These are phyloP conservation scores for Fusarium liriodendri DNA, from an alignment of 2,329 filamentous ascomycete species.

Conservation along the genomic window DNA sequence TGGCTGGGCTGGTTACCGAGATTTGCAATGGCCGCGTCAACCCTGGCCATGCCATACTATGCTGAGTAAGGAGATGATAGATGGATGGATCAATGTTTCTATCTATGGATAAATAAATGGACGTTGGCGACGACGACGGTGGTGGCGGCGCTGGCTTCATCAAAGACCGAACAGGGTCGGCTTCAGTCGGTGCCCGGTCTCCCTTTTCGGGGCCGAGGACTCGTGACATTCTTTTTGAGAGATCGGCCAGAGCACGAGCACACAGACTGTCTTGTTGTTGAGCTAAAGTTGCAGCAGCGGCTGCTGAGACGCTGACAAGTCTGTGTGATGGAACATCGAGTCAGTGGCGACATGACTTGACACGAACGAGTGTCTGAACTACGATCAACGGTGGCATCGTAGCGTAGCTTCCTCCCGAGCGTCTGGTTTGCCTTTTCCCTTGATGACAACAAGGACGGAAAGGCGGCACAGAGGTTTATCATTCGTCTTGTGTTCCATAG, in stretches of 20 bases:
- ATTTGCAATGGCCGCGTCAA: slow-evolving; percentile 35
- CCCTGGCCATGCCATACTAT: neutral
- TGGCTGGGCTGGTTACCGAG: slow-evolving; percentile 35
- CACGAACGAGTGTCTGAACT: slow-evolving; percentile 21
- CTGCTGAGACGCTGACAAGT: neutral
- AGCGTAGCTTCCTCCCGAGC: neutral
- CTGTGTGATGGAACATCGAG: slow-evolving; percentile 1
- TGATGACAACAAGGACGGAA: neutral
- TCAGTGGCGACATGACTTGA: slow-evolving; percentile 15
- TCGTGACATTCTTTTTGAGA: neutral
- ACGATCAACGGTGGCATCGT: neutral
- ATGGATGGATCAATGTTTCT: slow-evolving; percentile 25
- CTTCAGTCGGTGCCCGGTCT: slow-evolving; percentile 17
- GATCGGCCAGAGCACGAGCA: neutral
- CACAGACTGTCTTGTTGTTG: neutral
- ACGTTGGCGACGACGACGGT: slow-evolving; percentile 13
- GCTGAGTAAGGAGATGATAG: neutral
- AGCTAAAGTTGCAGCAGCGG: neutral
- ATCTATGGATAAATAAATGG: slow-evolving; percentile 27
- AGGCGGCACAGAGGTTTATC: neutral
- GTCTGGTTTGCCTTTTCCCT: neutral
- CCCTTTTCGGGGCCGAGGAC: slow-evolving; percentile 7
- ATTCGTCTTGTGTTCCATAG: slow-evolving; percentile 14
- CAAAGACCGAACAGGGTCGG: slow-evolving; percentile 1
- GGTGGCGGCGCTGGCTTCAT: slow-evolving; percentile 26